A percentile compares a stretch with the other conserved stretches of the same genome.
Evolutionary conservation across 805 yeast species (phyloP).

Genomic region (Wickerhamiella shivajii): DNA sequence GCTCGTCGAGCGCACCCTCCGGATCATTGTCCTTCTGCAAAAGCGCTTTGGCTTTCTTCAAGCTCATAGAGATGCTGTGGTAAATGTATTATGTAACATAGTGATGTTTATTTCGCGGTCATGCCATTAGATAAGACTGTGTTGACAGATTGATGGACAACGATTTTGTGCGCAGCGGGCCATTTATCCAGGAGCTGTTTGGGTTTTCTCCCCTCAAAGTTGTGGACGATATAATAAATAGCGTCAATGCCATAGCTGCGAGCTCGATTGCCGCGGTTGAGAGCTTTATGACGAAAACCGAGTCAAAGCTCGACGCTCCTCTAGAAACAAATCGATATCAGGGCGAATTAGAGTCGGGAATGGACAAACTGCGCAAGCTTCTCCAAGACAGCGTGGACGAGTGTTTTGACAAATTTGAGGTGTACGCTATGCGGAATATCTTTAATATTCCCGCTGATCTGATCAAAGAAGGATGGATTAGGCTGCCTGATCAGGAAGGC

Average conservation of each 20-base stretch:
- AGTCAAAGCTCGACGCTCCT: constrained; percentile 22
- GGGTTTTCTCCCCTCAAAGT: constrained; percentile 73
- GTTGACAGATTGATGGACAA: too few relatives aligned
- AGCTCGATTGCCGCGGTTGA: constrained; percentile 72
- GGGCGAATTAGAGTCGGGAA: constrained; percentile 30
- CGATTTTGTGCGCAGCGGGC: constrained; percentile 12
- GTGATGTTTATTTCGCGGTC: too few relatives aligned
- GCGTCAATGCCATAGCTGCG: constrained; percentile 71
- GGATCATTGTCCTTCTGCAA: too few relatives aligned
- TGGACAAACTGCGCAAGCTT: constrained; percentile 65
- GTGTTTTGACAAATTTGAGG: constrained; percentile 70
- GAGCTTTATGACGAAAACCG: constrained; percentile 31
- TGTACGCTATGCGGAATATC: constrained; percentile 66
- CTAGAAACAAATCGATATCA: constrained; percentile 14
- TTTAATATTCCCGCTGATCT: constrained; percentile 54
- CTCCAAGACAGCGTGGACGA: constrained; percentile 63
- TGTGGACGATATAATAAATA: constrained; percentile 77
- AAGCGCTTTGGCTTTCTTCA: too few relatives aligned
- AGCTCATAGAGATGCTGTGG: too few relatives aligned
- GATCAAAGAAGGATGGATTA: constrained; percentile 48
- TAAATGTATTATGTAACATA: too few relatives aligned
- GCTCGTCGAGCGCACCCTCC: too few relatives aligned
- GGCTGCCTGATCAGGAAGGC: constrained; percentile 53
- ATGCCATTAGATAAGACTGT: too few relatives aligned
- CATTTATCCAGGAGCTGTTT: constrained; percentile 67